These are phyloP conservation scores for Vigna radiata DNA, from an alignment of 306 rosid genomes.

Conservation along the genomic window DNA sequence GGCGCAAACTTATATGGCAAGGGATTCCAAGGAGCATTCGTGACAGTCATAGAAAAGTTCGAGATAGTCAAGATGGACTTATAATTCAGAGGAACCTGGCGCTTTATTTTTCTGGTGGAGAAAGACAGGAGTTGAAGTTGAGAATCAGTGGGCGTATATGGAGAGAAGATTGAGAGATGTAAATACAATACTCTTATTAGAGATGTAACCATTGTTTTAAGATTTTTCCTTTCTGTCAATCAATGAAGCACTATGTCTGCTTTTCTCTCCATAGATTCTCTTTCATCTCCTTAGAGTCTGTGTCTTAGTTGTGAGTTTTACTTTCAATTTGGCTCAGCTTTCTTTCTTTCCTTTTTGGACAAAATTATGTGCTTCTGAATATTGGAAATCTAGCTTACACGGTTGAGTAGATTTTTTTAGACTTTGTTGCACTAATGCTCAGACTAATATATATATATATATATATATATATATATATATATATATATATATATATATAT, in stretches of 20 bases:
- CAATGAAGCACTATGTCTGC: constrained; percentile 41
- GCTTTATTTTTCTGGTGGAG: constrained; percentile 90
- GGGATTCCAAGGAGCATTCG: constrained; percentile 96
- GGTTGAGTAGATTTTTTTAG: background rate
- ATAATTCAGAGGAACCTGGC: constrained; percentile 87
- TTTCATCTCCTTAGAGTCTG: constrained; percentile 17
- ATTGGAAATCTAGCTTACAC: constrained; percentile 19
- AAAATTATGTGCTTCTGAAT: constrained; percentile 4
- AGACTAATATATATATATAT: background rate
- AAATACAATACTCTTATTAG: constrained; percentile 22
- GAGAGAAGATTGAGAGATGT: constrained; percentile 83
- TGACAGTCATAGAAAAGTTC: constrained; percentile 79
- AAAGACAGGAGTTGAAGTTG: constrained; percentile 77
- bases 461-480: too few species aligned
- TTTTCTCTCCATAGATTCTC: constrained; percentile 34
- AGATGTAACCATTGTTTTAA: constrained; percentile 40
- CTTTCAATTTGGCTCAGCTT: background rate
- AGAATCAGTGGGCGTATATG: constrained; percentile 95
- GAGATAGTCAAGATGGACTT: constrained; percentile 97
- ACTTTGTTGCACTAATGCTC: background rate
- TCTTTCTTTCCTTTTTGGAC: constrained; percentile 8
- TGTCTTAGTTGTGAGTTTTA: constrained; percentile 20
- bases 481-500: too few species aligned
- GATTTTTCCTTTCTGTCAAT: constrained; percentile 42
- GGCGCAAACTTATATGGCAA: constrained; percentile 92